These are phyloP conservation scores for Aegilops umbellulata DNA, from an alignment of 176 grass and related monocot genomes.

Conservation along the genomic window DNA sequence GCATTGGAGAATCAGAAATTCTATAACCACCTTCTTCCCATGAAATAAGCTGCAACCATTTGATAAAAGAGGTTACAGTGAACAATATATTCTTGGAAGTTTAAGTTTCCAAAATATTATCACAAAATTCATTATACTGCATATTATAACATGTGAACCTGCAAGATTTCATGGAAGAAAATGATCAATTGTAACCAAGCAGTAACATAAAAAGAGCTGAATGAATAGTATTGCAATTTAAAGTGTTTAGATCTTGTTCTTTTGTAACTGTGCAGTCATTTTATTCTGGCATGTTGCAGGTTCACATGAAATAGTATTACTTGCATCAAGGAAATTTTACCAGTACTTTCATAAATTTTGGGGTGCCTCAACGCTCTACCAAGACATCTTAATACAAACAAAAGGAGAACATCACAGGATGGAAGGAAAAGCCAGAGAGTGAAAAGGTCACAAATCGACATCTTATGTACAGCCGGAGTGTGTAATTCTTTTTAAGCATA, in stretches of 20 bases:
- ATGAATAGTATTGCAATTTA: neutral
- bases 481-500: neutral
- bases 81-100: neutral
- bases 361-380: neutral
- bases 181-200: neutral
- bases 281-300: neutral
- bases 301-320: neutral
- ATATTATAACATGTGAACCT: neutral
- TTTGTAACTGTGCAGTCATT: neutral
- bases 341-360: neutral
- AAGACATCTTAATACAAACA: neutral
- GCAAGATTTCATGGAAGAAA: neutral
- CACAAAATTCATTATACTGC: neutral
- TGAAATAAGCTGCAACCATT: constrained; percentile 59
- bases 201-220: neutral
- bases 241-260: neutral
- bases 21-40: constrained; percentile 85
- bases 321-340: neutral
- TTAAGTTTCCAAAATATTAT: neutral
- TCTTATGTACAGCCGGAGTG: neutral
- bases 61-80: constrained; percentile 3
- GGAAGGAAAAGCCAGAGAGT: neutral
- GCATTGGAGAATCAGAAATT: constrained; percentile 77
- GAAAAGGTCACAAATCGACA: neutral
- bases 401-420: neutral